Base-by-base conservation (phyloP, 169 alveolate species). In the Eimeria acervulina region DNA sequence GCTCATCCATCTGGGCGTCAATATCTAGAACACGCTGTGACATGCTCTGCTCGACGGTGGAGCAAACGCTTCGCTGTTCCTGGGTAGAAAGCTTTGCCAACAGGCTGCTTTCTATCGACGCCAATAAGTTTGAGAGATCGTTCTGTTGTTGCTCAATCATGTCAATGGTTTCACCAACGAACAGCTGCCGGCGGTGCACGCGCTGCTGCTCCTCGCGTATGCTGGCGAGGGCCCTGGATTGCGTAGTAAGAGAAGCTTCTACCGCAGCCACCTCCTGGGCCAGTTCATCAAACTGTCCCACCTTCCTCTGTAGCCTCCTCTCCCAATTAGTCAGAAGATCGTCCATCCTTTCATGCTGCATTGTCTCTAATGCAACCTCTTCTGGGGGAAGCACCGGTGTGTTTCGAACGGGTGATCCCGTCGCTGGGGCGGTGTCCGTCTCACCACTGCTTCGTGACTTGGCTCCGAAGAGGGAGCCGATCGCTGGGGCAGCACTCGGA, bases 331-430 rank as follows among this genome's bases (percentile, higher is more conserved):
- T 81, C 72, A 94, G 52, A 4, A 94, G 61, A 7, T 94, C 96
- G 52, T 94, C 96, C 90, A 94, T 63, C 40, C 93, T 51, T 80
- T 94, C 96, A 63, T 94, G 96, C 94, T 94, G 96, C 90, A 94
- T 52, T 13, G 96, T 94, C 81, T 94, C 96, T 44, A 94, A 47
- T 1, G 96, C 96, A 59, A 94, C 94, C 76, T 94, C 92, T 63
- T 84, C 94, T 13, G 96, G 96, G 81, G 94, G 90, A 44, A 87
- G 3, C 66, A 26, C 81, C 42, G 83, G 94, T 7, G 63, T 52
- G 52, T 68, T 40, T 19, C 55, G 80, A 26, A 40, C 80, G 42
- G 84, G 26, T 61, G 52, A 31, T 26, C 68, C 81, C 21, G 83
- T 40, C 51, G 94, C 83, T 10, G 66, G n/a, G 10, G 94, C 42